These are phyloP conservation scores for Apiosordaria backusii DNA, from an alignment of 495 filamentous ascomycete species.

Conservation along the genomic window DNA sequence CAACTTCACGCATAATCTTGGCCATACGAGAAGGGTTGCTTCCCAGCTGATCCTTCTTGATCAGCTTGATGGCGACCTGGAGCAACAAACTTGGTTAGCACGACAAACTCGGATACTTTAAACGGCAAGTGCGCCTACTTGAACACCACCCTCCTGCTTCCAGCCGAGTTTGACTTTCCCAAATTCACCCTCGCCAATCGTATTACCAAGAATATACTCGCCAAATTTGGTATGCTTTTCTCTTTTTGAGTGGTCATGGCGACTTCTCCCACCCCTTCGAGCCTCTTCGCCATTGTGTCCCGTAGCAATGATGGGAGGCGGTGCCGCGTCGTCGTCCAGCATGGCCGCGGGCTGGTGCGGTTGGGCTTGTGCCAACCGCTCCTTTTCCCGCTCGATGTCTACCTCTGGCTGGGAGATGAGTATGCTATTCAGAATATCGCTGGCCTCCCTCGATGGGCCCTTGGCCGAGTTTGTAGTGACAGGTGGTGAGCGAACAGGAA, in stretches of 20 bases:
- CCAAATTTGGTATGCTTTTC: constrained; percentile 87
- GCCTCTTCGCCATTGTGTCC: constrained; percentile 59
- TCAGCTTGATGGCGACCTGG: constrained; percentile 97
- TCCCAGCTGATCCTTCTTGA: constrained; percentile 82
- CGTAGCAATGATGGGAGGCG: constrained; percentile 50
- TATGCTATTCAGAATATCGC: constrained; percentile 72
- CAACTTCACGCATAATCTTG: constrained; percentile 96
- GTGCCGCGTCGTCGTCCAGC: constrained; percentile 49
- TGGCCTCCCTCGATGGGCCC: constrained; percentile 58
- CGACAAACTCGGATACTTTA: neutral
- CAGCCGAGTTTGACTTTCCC: constrained; percentile 99
- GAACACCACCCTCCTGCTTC: constrained; percentile 89
- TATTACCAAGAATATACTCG: constrained; percentile 91
- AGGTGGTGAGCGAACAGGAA: constrained; percentile 42
- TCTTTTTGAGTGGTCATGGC: constrained; percentile 67
- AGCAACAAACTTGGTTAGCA: constrained; percentile 11
- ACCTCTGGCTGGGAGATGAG: constrained; percentile 74
- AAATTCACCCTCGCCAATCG: constrained; percentile 97
- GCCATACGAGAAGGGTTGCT: constrained; percentile 81
- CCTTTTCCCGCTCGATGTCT: constrained; percentile 72
- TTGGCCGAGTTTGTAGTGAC: constrained; percentile 34
- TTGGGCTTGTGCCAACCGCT: constrained; percentile 63
- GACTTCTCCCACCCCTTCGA: constrained; percentile 61
- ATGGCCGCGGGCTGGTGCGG: constrained; percentile 41
- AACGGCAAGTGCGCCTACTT: constrained; percentile 43